phyloP scores from a whole-genome alignment of 495 filamentous ascomycete genomes.

The Penicillium odoratum region DNA sequence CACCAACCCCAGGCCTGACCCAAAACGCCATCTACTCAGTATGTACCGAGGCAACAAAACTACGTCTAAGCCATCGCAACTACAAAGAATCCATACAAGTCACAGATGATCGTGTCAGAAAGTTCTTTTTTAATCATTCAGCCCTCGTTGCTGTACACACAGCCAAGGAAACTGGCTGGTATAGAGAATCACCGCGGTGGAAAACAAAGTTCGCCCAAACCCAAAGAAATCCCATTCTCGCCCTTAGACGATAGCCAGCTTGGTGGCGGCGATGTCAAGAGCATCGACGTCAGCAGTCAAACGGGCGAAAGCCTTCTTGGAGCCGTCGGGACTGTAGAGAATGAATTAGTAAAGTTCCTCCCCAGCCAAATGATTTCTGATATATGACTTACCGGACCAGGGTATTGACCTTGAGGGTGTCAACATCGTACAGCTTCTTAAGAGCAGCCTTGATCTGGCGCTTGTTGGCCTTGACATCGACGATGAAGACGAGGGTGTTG shows the following conservation, averaged over 20 bases:
- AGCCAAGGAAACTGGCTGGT: conserved; percentile 42
- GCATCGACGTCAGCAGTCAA: conserved; percentile 96
- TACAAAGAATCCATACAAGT: conserved; percentile 8
- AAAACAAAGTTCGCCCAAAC: conserved; percentile 46
- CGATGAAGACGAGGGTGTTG: conserved; percentile 99
- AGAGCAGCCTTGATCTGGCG: conserved; percentile 97
- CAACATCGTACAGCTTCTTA: conserved; percentile 99
- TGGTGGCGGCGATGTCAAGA: conserved; percentile 98
- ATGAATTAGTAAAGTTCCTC: background rate
- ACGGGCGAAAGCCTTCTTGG: conserved; percentile 97
- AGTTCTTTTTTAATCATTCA: conserved; percentile 49
- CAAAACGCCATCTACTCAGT: background rate
- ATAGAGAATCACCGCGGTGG: conserved; percentile 47
- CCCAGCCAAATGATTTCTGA: background rate
- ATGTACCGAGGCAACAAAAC: background rate
- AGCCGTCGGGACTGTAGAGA: conserved; percentile 75
- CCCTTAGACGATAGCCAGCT: conserved; percentile 91
- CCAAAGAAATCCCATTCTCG: conserved; percentile 38
- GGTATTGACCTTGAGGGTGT: conserved; percentile 97
- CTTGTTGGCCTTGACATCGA: conserved; percentile 99
- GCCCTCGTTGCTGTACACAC: conserved; percentile 37
- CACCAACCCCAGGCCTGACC: background rate
- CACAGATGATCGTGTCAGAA: conserved; percentile 27
- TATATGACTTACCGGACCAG: conserved; percentile 72
- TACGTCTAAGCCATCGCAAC: conserved; percentile 1